phyloP scores from a whole-genome alignment of 257 asterid species.

The Scutellaria minor region DNA sequence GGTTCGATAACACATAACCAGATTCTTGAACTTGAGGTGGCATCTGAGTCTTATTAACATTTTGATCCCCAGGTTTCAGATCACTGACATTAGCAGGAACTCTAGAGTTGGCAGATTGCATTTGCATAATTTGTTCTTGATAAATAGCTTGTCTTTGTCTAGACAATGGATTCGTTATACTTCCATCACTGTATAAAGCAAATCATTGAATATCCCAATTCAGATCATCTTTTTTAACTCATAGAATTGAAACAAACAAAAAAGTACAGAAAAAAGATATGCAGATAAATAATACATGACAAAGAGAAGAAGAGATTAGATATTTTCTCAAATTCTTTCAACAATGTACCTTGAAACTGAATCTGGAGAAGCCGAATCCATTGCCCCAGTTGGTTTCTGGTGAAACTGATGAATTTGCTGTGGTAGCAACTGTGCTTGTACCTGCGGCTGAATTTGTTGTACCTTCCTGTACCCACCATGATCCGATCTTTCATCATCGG shows the following conservation, averaged over 20 bases:
- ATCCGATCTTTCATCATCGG: slow-evolving; percentile 88
- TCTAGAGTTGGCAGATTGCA: slow-evolving; percentile 57
- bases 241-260: not conserved
- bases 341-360: slow-evolving; percentile 78
- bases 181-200: slow-evolving; percentile 70
- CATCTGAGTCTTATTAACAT: slow-evolving; percentile 52
- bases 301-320: not conserved
- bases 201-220: slow-evolving; percentile 28
- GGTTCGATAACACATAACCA: slow-evolving; percentile 54
- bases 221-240: slow-evolving; percentile 27
- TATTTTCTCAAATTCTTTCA: not conserved
- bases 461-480: slow-evolving; percentile 61
- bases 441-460: slow-evolving; percentile 55
- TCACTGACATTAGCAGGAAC: slow-evolving; percentile 52
- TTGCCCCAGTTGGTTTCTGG: slow-evolving; percentile 51
- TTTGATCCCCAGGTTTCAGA: slow-evolving; percentile 52
- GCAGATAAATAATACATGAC: not conserved
- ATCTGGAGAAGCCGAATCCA: slow-evolving; percentile 84
- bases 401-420: slow-evolving; percentile 63
- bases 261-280: not conserved
- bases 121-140: slow-evolving; percentile 64
- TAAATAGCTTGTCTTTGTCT: slow-evolving; percentile 67
- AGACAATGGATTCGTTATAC: slow-evolving; percentile 65
- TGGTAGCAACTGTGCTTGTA: slow-evolving; percentile 48
- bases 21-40: slow-evolving; percentile 69